phyloP scores from a whole-genome alignment of 495 filamentous ascomycete genomes.

The Xylaria sp. region DNA sequence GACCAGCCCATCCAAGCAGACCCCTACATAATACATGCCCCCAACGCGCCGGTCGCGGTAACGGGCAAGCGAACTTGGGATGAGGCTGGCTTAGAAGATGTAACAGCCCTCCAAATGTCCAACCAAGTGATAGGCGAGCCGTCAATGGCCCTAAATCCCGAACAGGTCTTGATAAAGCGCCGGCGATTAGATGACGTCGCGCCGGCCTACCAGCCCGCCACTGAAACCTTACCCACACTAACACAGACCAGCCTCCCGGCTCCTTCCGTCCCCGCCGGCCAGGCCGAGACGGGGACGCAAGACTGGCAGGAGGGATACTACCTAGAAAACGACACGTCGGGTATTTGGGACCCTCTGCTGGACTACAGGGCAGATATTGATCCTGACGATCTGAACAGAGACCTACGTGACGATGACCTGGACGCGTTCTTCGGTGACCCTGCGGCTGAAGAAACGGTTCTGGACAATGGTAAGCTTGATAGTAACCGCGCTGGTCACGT shows the following conservation, averaged over 20 bases:
- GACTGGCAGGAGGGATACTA: background rate
- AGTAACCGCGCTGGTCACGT: background rate
- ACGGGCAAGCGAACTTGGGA: constrained; percentile 9
- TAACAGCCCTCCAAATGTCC: background rate
- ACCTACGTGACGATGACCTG: background rate
- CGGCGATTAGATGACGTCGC: background rate
- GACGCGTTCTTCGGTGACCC: background rate
- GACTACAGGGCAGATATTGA: background rate
- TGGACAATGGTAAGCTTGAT: background rate
- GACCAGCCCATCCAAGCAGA: background rate
- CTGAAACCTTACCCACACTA: background rate
- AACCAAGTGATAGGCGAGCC: background rate
- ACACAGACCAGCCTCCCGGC: background rate
- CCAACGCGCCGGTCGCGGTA: background rate
- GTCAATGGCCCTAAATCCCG: background rate
- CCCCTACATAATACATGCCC: background rate
- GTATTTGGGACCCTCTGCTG: background rate
- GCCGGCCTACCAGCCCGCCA: background rate
- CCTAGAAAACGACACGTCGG: background rate
- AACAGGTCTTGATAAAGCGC: background rate
- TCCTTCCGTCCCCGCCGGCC: background rate
- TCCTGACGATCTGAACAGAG: background rate
- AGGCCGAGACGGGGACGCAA: background rate
- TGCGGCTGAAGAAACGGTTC: background rate
- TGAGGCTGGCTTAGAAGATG: background rate